Base-by-base conservation (phyloP, 148 eudicot species). In the Suaeda aralocaspica region DNA sequence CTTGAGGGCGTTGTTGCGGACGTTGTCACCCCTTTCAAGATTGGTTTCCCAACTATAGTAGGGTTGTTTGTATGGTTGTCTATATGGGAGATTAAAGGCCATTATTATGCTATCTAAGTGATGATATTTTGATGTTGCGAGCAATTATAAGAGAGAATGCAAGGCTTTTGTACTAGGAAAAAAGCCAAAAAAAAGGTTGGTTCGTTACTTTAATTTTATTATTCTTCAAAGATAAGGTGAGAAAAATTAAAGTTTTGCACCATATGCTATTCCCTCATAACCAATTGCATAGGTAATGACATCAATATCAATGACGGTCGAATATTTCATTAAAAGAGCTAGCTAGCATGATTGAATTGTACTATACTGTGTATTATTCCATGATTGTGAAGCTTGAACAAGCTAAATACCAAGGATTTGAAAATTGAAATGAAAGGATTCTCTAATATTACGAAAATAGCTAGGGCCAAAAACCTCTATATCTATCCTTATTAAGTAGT, bases 181-280 rank as follows among this genome's bases (percentile, higher is more conserved):
- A n/a, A 46, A 8, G 44, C n/a, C 41, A 36, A 36, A 8, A 8
- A 36, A 36, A 36, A 36, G 41, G 41, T 8, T 36, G 53, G 30
- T 14, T 1, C 57, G n/a, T n/a, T n/a, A 49, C 28, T 25, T n/a
- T 24, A 34, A 39, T 36, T 36, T 36, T 4, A 36, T 36, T 3
- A 22, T 41, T 77, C 64, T 73, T 80, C 77, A 46, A 22, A 51
- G 61, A 31, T 80, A 72, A 78, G 70, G 36, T 34, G 8, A 24
- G 18, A n/a, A 41, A 61, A 61, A 39, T 33, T 41, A 42, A 64
- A 42, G 51, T 64, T 49, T 66, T 24, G 86, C 75, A 83, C 78
- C 84, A 61, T 9, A 83, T 79, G 69, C 82, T 59, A 28, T 22
- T 34, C 25, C 14, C 21, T 42, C 30, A 2, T 18, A 55, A 51